Evolutionary conservation across 2,329 filamentous ascomycete species (phyloP), one percentile per base, ranked within the genome.

Genomic region (Alternaria sp.): DNA sequence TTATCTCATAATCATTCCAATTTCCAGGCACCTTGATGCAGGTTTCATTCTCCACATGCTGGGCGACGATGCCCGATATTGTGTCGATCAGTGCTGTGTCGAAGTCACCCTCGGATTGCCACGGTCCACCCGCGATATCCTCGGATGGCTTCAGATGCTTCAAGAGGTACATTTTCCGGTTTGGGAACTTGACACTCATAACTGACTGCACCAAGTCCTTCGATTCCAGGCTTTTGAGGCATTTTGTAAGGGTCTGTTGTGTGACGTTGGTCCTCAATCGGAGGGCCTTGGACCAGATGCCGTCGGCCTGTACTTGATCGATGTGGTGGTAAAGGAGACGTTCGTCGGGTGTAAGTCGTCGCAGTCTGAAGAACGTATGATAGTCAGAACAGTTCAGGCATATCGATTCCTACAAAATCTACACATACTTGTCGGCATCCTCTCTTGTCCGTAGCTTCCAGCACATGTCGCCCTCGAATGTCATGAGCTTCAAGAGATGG

Each of bases 131-230:
- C 0, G 93, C 96, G 45, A 96, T 91, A 61, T 95, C 90, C 62
- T 97, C 93, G 53, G 90, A 92, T 0, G 95, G 94, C 10, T 88
- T 87, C 60, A 99, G 85, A 62, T 89, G 89, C 53, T 89, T 87
- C 72, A 97, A 89, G 84, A 99, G 96, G 83, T 95, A 99, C 85
- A 96, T 97, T 80, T 96, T 97, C 75, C 95, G 90, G 66, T 89
- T 91, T 28, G 92, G 92, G 73, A 91, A 89, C 80, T 96, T 93
- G 78, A 96, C 93, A 77, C 90, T 95, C 80, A 94, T 95, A 80
- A 98, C 93, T 57, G 89, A 88, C 71, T 91, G 90, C 77, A 99
- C 93, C 74, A 96, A 88, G 34, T 88, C 87, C 75, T 92, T 93
- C 37, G 84, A 81, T 77, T 96, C 91, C 61, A 99, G 87, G 62